Evolutionary conservation across 495 filamentous ascomycete genomes (phyloP), one percentile per base, ranked within the genome.

Genomic region (Aspergillus funiculosus): DNA sequence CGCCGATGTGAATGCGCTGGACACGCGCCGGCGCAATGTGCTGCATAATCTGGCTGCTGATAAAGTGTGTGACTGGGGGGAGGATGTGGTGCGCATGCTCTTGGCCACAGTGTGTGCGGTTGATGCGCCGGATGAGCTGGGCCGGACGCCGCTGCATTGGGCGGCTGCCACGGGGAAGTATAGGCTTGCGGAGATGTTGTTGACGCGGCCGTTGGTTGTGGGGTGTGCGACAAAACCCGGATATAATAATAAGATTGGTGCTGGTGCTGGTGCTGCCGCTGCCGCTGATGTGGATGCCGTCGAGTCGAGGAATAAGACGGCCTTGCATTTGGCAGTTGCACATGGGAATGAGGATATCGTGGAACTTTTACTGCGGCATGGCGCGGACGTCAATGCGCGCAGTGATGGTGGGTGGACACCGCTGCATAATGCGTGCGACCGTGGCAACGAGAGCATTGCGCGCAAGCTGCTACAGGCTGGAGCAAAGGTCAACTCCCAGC

Each of bases 401-500:
- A 81, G 77, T 58, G 78, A 81, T 53, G 74, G 76, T 25, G 72
- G 72, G 6, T 84, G 80, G 80, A 83, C 79, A 26, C 68, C 81
- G 6, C 65, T 84, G 1, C 82, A 84, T 47, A 79, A 82, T 59
- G 80, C 81, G 2, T 77, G 74, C 24, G 74, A 82, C 43, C 68
- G 73, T 22, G 79, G 77, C 0, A 67, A 60, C 43, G 67, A 71
- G 42, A 65, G 62, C 7, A 71, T 77, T 37, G 76, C 76, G 25
- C 48, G 51, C 5, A 59, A 73, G 14, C 56, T 84, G 20, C 46
- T 86, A 8, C 58, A 61, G 4, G 68, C 67, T 1, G 71, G 70
- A 6, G 77, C 78, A 3, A 70, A 77, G 38, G 60, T 81, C 15
- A 83, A 83, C 52, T 72, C 61, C 14, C 68, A 71, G 53, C 47